A percentile compares a stretch with the other conserved stretches of the same genome.
Evolutionary conservation across 257 asterid genomes (phyloP).

Genomic region (Solanum chiquidenum): DNA sequence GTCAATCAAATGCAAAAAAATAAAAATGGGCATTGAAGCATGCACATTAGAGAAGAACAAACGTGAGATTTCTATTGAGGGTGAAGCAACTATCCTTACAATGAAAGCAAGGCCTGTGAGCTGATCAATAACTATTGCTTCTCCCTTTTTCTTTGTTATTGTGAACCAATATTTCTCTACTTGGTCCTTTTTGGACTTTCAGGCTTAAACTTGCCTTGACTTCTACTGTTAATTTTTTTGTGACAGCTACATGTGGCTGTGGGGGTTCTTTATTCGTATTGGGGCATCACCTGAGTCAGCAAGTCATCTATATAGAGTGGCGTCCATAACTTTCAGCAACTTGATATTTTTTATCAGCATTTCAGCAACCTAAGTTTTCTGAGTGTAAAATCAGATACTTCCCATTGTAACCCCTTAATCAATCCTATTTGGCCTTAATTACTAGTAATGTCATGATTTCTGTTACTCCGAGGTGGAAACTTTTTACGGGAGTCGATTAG

Average conservation of each 20-base stretch:
- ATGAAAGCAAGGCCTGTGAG: neutral
- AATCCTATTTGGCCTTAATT: neutral
- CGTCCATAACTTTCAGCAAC: neutral
- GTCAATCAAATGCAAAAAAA: neutral
- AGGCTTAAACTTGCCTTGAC: neutral
- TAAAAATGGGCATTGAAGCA: neutral
- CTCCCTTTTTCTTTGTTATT: neutral
- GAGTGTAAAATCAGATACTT: neutral
- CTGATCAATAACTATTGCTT: neutral
- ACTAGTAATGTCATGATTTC: neutral
- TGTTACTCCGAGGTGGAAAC: neutral
- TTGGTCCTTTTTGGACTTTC: neutral
- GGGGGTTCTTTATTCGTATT: neutral
- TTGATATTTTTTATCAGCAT: neutral
- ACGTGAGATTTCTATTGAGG: neutral
- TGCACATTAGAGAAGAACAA: neutral
- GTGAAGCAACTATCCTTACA: neutral
- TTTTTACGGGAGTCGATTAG: neutral
- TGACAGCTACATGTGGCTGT: neutral
- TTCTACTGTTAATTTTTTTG: neutral
- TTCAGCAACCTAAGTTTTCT: neutral
- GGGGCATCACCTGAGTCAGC: neutral
- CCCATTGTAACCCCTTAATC: neutral
- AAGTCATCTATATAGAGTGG: neutral
- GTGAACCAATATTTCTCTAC: neutral